Evolutionary conservation across 2,329 filamentous ascomycete species (phyloP).

Genomic region (Penicillium expansum): DNA sequence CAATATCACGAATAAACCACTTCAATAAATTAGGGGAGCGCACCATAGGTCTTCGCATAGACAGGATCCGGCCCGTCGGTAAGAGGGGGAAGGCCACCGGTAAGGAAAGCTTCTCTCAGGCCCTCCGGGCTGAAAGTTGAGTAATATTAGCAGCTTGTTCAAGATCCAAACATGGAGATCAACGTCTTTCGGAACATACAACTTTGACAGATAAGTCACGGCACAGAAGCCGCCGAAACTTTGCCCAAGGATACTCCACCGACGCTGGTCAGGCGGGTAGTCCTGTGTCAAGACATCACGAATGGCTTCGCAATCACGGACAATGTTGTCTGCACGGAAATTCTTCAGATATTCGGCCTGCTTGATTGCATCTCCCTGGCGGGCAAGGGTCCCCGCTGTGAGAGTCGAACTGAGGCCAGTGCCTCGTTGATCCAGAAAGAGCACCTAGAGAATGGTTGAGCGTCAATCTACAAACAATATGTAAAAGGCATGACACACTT

Average conservation of each 20-base stretch:
- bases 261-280: constrained; percentile 66
- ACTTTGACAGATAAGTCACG: constrained; percentile 78
- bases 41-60: constrained; percentile 66
- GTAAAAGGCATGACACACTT: constrained; percentile 48
- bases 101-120: constrained; percentile 77
- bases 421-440: constrained; percentile 87
- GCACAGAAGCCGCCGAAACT: constrained; percentile 88
- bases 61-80: constrained; percentile 69
- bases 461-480: not conserved
- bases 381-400: constrained; percentile 66
- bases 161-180: not conserved
- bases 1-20: constrained; percentile 4
- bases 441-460: constrained; percentile 39
- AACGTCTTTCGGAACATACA: constrained; percentile 37
- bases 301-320: constrained; percentile 84
- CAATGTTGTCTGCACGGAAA: constrained; percentile 87
- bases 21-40: constrained; percentile 5
- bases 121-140: constrained; percentile 58
- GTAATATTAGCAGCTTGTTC: not conserved
- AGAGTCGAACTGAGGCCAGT: constrained; percentile 82
- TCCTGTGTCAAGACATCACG: constrained; percentile 69
- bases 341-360: constrained; percentile 79
- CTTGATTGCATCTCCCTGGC: constrained; percentile 60
- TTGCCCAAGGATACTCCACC: constrained; percentile 86
- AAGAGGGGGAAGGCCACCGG: constrained; percentile 78